Percentiles rank a stretch among this genome's conserved stretches.
These are phyloP conservation scores for Allomyces macrogynus DNA, from an alignment of 192 early-diverging fungal genomes.

Conservation along the genomic window DNA sequence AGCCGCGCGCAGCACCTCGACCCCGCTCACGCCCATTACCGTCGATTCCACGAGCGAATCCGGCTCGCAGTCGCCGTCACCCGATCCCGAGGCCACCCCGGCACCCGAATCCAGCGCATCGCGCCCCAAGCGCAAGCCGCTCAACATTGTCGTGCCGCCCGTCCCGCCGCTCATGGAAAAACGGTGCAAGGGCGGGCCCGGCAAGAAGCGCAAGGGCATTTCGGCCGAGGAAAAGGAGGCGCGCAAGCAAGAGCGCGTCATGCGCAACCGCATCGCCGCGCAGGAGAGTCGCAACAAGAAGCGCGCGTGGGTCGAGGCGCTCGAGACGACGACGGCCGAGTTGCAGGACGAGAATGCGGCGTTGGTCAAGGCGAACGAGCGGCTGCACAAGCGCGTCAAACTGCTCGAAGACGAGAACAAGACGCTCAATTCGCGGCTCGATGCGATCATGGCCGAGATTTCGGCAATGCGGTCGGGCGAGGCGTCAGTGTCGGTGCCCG, in stretches of 20 bases:
- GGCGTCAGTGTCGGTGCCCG: too few species aligned
- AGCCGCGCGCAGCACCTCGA: too few species aligned
- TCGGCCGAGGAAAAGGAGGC: constrained; percentile 1
- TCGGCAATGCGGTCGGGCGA: background rate
- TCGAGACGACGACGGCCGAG: constrained; percentile 11
- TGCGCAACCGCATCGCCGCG: constrained; percentile 50
- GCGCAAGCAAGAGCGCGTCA: constrained; percentile 7
- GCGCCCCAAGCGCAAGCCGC: too few species aligned
- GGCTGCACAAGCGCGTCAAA: constrained; percentile 23
- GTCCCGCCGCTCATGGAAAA: background rate
- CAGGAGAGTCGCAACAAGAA: constrained; percentile 60
- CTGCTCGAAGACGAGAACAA: constrained; percentile 27
- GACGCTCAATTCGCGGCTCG: background rate
- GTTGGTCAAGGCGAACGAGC: constrained; percentile 23
- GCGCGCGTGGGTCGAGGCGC: constrained; percentile 30
- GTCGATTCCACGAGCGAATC: too few species aligned
- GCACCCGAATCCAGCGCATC: too few species aligned
- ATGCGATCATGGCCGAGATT: background rate
- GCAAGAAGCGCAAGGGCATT: constrained; percentile 1
- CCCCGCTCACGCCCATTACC: too few species aligned
- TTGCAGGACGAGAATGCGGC: constrained; percentile 26
- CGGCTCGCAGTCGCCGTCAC: too few species aligned
- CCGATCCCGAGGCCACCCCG: too few species aligned
- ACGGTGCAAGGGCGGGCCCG: background rate
- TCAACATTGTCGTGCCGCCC: background rate